These are phyloP conservation scores for Lepidium sativum DNA, from an alignment of 345 rosid genomes.

Conservation along the genomic window DNA sequence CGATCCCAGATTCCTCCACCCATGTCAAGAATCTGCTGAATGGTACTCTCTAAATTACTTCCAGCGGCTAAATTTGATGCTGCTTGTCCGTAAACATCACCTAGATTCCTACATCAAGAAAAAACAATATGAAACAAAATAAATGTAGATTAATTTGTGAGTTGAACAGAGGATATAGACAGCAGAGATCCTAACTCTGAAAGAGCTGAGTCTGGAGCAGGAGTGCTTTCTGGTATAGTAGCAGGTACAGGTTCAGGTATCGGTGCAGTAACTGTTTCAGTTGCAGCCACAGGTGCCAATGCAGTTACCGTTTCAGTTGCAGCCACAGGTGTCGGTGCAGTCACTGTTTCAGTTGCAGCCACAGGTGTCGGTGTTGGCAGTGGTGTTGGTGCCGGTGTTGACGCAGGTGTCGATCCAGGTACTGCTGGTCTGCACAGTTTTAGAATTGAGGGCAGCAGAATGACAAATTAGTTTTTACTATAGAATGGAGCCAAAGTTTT, in stretches of 20 bases:
- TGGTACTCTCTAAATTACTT: slow-evolving; percentile 60
- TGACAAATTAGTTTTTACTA: not conserved
- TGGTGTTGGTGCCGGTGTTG: not conserved
- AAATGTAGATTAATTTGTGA: no score
- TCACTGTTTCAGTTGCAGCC: no score
- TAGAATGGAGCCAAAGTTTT: not conserved
- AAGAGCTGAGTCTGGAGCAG: no score
- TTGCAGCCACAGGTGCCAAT: no score
- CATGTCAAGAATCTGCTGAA: slow-evolving; percentile 93
- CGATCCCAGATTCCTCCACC: slow-evolving; percentile 96
- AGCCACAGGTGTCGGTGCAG: not conserved
- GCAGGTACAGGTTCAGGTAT: no score
- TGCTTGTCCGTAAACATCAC: slow-evolving; percentile 65
- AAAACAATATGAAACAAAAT: no score
- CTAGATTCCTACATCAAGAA: slow-evolving; percentile 41
- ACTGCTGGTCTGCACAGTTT: slow-evolving; percentile 14
- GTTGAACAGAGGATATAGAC: no score
- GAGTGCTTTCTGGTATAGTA: no score
- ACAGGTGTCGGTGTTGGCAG: not conserved
- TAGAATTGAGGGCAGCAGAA: not conserved
- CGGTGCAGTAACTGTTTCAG: no score
- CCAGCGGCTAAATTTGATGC: slow-evolving; percentile 90
- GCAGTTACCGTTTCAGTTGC: not conserved
- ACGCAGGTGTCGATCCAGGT: not conserved
- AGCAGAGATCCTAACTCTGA: no score